Evolutionary conservation across 2,329 filamentous ascomycete species (phyloP).

Genomic region (Trichoderma sp.): DNA sequence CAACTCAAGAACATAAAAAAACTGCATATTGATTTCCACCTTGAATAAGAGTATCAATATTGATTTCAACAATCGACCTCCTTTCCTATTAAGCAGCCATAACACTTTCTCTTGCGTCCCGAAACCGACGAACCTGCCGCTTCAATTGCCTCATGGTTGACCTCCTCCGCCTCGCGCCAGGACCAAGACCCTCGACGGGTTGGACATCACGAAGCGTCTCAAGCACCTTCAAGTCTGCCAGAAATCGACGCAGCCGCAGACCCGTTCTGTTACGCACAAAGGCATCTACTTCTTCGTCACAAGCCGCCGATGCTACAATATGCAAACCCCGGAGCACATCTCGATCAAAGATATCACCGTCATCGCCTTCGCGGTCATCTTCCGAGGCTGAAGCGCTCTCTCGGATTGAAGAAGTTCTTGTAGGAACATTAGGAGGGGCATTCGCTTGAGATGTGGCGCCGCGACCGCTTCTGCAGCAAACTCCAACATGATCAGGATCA

Average conservation of each 20-base stretch:
- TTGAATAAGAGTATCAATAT: neutral
- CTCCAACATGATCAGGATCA: constrained; percentile 28
- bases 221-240: constrained; percentile 55
- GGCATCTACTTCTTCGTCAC: constrained; percentile 54
- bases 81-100: neutral
- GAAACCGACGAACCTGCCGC: constrained; percentile 39
- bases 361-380: constrained; percentile 35
- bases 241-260: constrained; percentile 53
- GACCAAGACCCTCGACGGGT: constrained; percentile 28
- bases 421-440: constrained; percentile 39
- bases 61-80: neutral
- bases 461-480: constrained; percentile 33
- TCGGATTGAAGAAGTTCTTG: constrained; percentile 39
- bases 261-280: constrained; percentile 55
- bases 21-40: neutral
- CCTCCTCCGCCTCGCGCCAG: constrained; percentile 33
- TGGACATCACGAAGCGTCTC: constrained; percentile 45
- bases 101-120: constrained; percentile 28
- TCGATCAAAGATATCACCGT: constrained; percentile 35
- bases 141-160: constrained; percentile 40
- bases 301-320: constrained; percentile 57
- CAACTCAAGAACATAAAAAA: neutral
- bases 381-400: constrained; percentile 27
- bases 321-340: constrained; percentile 58
- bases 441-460: constrained; percentile 29